These are phyloP conservation scores for Russula griseocarnosa DNA, from an alignment of 768 basidiomycete genomes.

Conservation along the genomic window DNA sequence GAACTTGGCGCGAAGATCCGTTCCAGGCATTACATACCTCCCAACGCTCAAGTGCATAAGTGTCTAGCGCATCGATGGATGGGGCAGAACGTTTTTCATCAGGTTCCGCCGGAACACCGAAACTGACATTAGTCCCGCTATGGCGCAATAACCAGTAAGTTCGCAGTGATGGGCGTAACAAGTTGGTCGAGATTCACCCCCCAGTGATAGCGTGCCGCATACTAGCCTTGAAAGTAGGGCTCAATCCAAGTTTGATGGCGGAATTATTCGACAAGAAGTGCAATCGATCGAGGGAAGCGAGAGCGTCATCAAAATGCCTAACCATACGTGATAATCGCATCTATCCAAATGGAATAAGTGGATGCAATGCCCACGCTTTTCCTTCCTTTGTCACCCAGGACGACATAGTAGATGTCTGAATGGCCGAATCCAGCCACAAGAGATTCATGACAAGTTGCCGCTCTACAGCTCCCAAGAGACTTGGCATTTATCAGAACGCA, in stretches of 20 bases:
- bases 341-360: slow-evolving; percentile 14
- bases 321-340: not conserved
- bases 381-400: slow-evolving; percentile 74
- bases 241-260: slow-evolving; percentile 60
- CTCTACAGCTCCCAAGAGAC: slow-evolving; percentile 72
- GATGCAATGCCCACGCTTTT: slow-evolving; percentile 50
- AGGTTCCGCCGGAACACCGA: slow-evolving; percentile 70
- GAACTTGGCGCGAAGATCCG: slow-evolving; percentile 1
- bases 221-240: slow-evolving; percentile 70
- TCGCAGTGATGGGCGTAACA: not conserved
- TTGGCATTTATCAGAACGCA: slow-evolving; percentile 32
- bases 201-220: slow-evolving; percentile 83
- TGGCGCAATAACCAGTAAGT: slow-evolving; percentile 8
- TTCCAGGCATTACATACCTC: slow-evolving; percentile 51
- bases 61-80: slow-evolving; percentile 62
- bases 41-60: slow-evolving; percentile 84
- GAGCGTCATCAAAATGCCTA: slow-evolving; percentile 69
- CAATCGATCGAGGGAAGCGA: slow-evolving; percentile 58
- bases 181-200: slow-evolving; percentile 50
- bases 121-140: slow-evolving; percentile 75
- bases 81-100: slow-evolving; percentile 57
- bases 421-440: slow-evolving; percentile 80
- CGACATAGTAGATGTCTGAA: slow-evolving; percentile 61
- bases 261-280: slow-evolving; percentile 62
- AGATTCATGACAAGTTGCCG: slow-evolving; percentile 84